These are phyloP conservation scores for Lathyrus aphaca DNA, from an alignment of 306 rosid genomes.

Conservation along the genomic window DNA sequence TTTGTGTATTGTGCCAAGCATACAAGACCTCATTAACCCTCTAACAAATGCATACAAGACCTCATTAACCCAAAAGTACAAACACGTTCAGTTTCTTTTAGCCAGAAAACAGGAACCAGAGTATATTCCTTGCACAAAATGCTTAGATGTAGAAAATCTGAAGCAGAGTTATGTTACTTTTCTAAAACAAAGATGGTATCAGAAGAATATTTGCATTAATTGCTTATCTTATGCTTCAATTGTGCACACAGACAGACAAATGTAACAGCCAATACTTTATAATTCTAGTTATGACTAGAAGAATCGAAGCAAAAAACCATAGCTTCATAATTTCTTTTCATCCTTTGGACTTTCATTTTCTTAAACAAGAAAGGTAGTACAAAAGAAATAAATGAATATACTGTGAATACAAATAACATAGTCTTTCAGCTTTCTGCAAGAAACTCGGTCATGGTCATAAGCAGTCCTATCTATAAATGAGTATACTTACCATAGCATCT, in stretches of 20 bases:
- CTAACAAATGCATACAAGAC: constrained; percentile 11
- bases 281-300: background rate
- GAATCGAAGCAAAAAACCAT: constrained; percentile 1
- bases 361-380: background rate
- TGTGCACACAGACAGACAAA: constrained; percentile 7
- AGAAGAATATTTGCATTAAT: constrained; percentile 1
- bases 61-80: constrained; percentile 12
- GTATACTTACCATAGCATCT: constrained; percentile 62
- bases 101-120: constrained; percentile 16
- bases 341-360: background rate
- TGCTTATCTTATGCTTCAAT: constrained; percentile 22
- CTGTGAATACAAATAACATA: constrained; percentile 21
- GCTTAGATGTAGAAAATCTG: constrained; percentile 7
- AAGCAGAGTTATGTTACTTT: constrained; percentile 6
- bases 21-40: constrained; percentile 10
- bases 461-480: constrained; percentile 1
- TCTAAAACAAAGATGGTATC: constrained; percentile 28
- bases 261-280: constrained; percentile 13
- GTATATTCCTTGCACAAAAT: constrained; percentile 22
- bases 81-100: constrained; percentile 25
- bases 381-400: background rate
- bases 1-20: background rate
- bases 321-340: constrained; percentile 8
- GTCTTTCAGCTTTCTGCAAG: constrained; percentile 31
- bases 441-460: constrained; percentile 13